Percentiles rank a stretch among this genome's conserved stretches.
Evolutionary conservation across 2,329 filamentous ascomycete species (phyloP).

Genomic region (Stagonosporopsis tanaceti): DNA sequence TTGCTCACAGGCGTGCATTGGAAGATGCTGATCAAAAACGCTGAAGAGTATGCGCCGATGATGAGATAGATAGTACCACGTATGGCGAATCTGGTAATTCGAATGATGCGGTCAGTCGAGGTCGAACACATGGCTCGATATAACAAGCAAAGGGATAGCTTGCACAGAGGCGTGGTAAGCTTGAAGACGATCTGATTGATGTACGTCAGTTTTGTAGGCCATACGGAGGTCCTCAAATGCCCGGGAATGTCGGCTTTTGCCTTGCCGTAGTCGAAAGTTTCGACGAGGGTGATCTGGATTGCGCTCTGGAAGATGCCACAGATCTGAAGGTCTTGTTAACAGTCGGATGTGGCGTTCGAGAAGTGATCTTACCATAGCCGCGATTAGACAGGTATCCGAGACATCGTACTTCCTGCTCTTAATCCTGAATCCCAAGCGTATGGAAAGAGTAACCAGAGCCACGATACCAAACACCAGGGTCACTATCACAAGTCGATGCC

Average conservation of each 20-base stretch:
- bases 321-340: neutral
- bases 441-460: constrained; percentile 2
- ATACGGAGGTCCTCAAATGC: constrained; percentile 1
- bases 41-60: constrained; percentile 17
- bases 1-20: constrained; percentile 18
- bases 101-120: constrained; percentile 14
- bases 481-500: constrained; percentile 15
- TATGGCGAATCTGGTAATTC: constrained; percentile 17
- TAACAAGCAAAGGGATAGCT: constrained; percentile 18
- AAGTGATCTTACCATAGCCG: constrained; percentile 14
- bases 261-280: constrained; percentile 17
- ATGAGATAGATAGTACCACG: constrained; percentile 15
- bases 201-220: constrained; percentile 17
- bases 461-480: constrained; percentile 15
- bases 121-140: constrained; percentile 21
- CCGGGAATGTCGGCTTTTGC: constrained; percentile 16
- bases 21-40: constrained; percentile 20
- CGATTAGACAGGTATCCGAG: constrained; percentile 18
- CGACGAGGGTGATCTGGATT: constrained; percentile 18
- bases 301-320: constrained; percentile 20
- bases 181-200: constrained; percentile 24
- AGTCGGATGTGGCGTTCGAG: too few species aligned
- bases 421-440: constrained; percentile 18
- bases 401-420: constrained; percentile 15
- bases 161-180: constrained; percentile 21